Percentiles rank a stretch among this genome's conserved stretches.
These are phyloP conservation scores for Rubroshorea leprosula DNA, from an alignment of 345 rosid species.

Conservation along the genomic window DNA sequence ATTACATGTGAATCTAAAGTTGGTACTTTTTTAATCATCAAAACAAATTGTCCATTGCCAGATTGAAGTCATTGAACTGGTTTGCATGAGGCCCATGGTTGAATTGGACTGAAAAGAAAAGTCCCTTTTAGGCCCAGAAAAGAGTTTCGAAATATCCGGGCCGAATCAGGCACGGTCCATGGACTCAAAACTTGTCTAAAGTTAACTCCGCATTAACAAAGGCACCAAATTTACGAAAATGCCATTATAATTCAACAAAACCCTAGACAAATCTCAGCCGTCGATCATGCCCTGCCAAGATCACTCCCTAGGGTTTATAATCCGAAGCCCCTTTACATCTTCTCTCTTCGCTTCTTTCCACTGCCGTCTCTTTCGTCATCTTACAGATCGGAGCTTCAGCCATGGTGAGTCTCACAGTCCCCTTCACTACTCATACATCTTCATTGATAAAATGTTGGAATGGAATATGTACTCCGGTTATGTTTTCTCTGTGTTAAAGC, in stretches of 20 bases:
- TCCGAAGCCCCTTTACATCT: background rate
- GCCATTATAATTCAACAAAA: constrained; percentile 1
- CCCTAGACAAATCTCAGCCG: constrained; percentile 26
- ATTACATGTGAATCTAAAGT: too few relatives aligned
- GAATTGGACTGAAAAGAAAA: background rate
- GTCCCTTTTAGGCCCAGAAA: too few relatives aligned
- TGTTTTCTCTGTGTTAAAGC: too few relatives aligned
- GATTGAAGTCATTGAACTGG: background rate
- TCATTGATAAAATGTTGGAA: background rate
- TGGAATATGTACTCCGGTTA: background rate
- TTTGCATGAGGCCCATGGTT: background rate
- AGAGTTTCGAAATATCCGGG: background rate
- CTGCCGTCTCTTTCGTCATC: background rate
- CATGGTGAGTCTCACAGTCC: constrained; percentile 21
- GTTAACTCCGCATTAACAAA: too few relatives aligned
- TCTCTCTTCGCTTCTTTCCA: background rate
- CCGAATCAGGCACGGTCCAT: background rate
- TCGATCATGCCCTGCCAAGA: constrained; percentile 2
- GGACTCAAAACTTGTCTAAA: background rate
- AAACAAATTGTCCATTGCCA: constrained; percentile 2
- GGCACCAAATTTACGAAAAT: constrained; percentile 1
- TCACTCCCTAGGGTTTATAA: constrained; percentile 22
- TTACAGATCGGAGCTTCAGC: constrained; percentile 18
- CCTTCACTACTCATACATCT: background rate
- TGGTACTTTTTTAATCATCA: too few relatives aligned